Base-by-base conservation (phyloP, 768 basidiomycete species). In the Tylopilus vinaceipallidus region DNA sequence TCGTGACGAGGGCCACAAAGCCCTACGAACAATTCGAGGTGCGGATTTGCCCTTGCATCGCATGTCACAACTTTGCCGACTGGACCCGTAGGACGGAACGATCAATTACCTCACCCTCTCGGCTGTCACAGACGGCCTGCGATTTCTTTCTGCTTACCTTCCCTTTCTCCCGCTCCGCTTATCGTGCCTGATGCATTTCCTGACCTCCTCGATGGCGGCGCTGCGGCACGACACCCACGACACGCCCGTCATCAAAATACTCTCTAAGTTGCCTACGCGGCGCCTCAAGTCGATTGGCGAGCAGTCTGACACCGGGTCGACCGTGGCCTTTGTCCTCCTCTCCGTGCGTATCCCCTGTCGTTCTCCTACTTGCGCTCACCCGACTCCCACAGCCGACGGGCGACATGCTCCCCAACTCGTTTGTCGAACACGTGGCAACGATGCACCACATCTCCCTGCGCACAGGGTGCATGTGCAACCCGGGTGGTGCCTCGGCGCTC, bases 401-500 rank as follows among this genome's bases (percentile, higher is more conserved):
- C 14, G 77, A 81, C 35, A 79, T 84, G 72, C 69, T 88, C 5
- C 80, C 88, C 0, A 84, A 85, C 53, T 81, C 82, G 3, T 89
- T 89, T 66, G 75, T 91, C 58, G 87, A 88, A 60, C 73, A 84
- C 56, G 75, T 83, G 1, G 87, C 88, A 13, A 75, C 82, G 16
- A 72, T 67, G 45, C 75, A 78, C 54, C 79, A 75, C 43, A 83
- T 92, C 49, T 90, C 88, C 16, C 68, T 92, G 27, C 83, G 90
- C 36, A 88, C 89, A 3, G 90, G 90, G 0, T 93, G 90, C 65
- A 84, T 91, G 81, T 93, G 91, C 62, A 93, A 92, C 55, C 88
- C 90, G 14, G 91, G 91, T 10, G 90, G 83, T 16, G 86, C 88
- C 0, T 82, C 87, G 1, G 79, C 85, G 5, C 69, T 92, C 14